Evolutionary conservation across 2,329 filamentous ascomycete species (phyloP).

Genomic region (Aspergillus japonicus): DNA sequence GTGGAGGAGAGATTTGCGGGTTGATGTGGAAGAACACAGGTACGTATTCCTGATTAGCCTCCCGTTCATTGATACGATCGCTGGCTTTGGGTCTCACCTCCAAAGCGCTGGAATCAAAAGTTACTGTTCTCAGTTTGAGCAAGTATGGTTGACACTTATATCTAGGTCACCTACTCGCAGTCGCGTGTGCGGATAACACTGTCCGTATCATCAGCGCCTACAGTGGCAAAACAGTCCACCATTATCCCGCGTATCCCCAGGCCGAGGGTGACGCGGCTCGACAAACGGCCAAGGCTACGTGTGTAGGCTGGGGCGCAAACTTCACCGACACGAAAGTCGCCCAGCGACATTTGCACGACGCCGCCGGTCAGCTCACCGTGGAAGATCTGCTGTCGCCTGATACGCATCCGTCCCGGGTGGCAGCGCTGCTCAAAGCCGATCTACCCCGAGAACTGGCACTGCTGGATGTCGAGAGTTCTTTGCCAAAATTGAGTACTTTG

Average conservation of each 20-base stretch:
- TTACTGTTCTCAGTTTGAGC: no score
- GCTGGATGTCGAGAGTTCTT: conserved; percentile 70
- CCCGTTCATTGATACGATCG: not conserved
- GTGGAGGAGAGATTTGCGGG: conserved; percentile 40
- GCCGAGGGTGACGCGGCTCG: conserved; percentile 15
- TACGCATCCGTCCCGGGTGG: conserved; percentile 36
- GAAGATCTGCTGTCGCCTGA: conserved; percentile 45
- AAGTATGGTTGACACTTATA: no score
- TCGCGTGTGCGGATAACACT: conserved; percentile 78
- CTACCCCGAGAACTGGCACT: conserved; percentile 72
- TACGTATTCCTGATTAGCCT: conserved; percentile 34
- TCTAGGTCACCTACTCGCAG: conserved; percentile 66
- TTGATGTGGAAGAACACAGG: conserved; percentile 69
- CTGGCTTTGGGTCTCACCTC: not conserved
- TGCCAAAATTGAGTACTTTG: conserved; percentile 74
- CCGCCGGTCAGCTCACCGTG: conserved; percentile 35
- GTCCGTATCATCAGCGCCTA: conserved; percentile 76
- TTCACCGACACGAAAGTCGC: conserved; percentile 52
- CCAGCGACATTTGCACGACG: conserved; percentile 41
- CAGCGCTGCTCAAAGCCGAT: conserved; percentile 48
- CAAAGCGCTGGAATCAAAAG: no score
- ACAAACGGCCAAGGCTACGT: conserved; percentile 38
- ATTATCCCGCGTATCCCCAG: conserved; percentile 49
- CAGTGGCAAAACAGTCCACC: conserved; percentile 76
- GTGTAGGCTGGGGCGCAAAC: conserved; percentile 56